Base-by-base conservation (phyloP, 2,329 filamentous ascomycete species). In the Exserohilum rostratum region DNA sequence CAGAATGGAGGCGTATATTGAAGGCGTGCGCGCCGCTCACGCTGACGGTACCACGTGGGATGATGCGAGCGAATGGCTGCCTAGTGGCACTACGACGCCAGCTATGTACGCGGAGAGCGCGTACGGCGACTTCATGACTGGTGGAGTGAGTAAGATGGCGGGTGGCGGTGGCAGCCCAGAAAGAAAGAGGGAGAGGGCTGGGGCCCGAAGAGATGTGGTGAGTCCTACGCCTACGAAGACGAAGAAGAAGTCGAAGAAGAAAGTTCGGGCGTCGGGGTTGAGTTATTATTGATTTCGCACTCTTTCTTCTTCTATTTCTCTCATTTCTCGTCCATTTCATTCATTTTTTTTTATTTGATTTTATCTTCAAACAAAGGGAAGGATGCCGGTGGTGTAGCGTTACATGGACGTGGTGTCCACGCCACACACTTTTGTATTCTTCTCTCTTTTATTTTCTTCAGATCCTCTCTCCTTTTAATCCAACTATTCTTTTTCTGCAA, bases 1-100 rank as follows among this genome's bases (percentile, higher is more conserved):
- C 22, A 55, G 62, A 29, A 68, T 71, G 60, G 69, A 70, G 34
- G 64, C 66, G 6, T 70, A 68, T 18, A 63, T 70, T 20, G 69
- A 71, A 12, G 66, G 65, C 18, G 65, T 69, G 6, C 57, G 68
- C 18, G 65, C 65, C 7, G 65, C 65, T 1, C 64, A 65, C 20
- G 65, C 65, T 47, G 64, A 63, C 1, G 65, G 65, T 22, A 57
- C 62, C 22, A 62, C 58, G 4, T 71, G 68, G 70, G 62, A 69
- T 33, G 68, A 71, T 38, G 59, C 60, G 5, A 64, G 62, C 10
- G 62, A 57, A 2, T 68, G 66, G 66, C 38, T 65, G 22, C 64
- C 64, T 7, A 66, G 64, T 22, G 63, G 65, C 7, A 55, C 61
- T 15, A 59, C 53, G 15, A 68, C 66, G 4, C 64, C 64, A 6